Base-by-base conservation (phyloP, 108 stramenopile species). In the Mediolabrus comicus region DNA sequence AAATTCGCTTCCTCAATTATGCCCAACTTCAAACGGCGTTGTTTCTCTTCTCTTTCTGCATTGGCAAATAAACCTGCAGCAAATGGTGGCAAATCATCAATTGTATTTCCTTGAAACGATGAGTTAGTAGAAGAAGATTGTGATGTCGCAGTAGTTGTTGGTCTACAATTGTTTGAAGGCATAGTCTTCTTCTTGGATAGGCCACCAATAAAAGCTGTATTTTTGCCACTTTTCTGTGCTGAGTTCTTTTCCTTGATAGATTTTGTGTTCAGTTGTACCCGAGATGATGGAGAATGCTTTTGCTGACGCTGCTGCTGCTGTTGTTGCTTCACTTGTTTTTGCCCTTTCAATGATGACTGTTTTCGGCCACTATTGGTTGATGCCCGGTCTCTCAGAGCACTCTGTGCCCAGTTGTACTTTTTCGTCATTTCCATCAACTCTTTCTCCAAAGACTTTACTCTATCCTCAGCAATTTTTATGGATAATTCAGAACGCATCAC, bases 41-140 rank as follows among this genome's bases (percentile, higher is more conserved):
- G 17, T 35, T 39, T 64, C 62, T 72, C 71, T 57, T 72, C 62
- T 13, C 71, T 61, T 34, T 72, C 71, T 0, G 71, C 71, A 57
- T 72, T 64, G 24, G 71, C 71, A 33, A 62, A 62, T 55, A 72
- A 64, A 4, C 62, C 71, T n/a, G 71, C 71, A 1, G 71, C 71
- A 29, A 72, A 72, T 33, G 71, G 71, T 33, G 71, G 71, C 22
- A 72, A 19, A 32, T 53, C 60, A 25, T 72, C 62, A 29, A 72
- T 63, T 32, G 39, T 57, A 63, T 64, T 72, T 56, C 71, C 71
- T 22, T 46, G 46, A 22, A 46, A 46, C 0, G 46, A 46, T 24
- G 46, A 46, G 16, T 43, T 43, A 3, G 41, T 43, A 43, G n/a
- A n/a, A n/a, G n/a, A n/a, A n/a, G n/a, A n/a, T n/a, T n/a, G n/a